Evolutionary conservation across 2,329 filamentous ascomycete genomes (phyloP).

Genomic region (Helminthosporium solani): DNA sequence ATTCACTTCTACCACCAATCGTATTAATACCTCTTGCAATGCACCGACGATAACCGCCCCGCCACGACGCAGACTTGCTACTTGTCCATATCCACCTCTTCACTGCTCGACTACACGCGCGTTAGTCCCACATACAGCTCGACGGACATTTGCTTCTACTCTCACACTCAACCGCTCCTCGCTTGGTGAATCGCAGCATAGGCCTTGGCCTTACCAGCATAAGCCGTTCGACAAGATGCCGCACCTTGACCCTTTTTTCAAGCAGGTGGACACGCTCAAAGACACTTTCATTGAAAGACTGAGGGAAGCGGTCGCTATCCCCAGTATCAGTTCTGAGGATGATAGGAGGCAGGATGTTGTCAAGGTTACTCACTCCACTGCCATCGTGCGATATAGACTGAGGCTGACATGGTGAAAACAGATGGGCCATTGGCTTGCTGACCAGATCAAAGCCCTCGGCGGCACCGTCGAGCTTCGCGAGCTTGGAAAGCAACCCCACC

Average conservation of each 20-base stretch:
- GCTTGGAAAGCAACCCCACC: conserved; percentile 88
- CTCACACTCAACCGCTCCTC: too few relatives aligned
- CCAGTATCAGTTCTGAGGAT: conserved; percentile 90
- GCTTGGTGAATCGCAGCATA: background rate
- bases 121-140: conserved; percentile 19
- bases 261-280: conserved; percentile 80
- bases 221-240: conserved; percentile 64
- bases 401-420: conserved; percentile 26
- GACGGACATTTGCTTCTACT: conserved; percentile 11
- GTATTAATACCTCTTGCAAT: background rate
- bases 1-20: conserved; percentile 19
- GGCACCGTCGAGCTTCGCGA: conserved; percentile 83
- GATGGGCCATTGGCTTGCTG: conserved; percentile 90
- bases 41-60: conserved; percentile 35
- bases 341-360: conserved; percentile 87
- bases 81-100: conserved; percentile 12
- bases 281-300: conserved; percentile 86
- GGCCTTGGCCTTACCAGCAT: conserved; percentile 51
- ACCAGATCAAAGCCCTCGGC: conserved; percentile 79
- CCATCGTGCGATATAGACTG: background rate
- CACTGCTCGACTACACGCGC: conserved; percentile 10
- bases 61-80: background rate
- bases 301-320: conserved; percentile 89
- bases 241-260: conserved; percentile 90
- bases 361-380: conserved; percentile 52